Evolutionary conservation across 805 yeast genomes (phyloP), one percentile per base, ranked within the genome.

Genomic region (Cyberlindnera galapagoensis): DNA sequence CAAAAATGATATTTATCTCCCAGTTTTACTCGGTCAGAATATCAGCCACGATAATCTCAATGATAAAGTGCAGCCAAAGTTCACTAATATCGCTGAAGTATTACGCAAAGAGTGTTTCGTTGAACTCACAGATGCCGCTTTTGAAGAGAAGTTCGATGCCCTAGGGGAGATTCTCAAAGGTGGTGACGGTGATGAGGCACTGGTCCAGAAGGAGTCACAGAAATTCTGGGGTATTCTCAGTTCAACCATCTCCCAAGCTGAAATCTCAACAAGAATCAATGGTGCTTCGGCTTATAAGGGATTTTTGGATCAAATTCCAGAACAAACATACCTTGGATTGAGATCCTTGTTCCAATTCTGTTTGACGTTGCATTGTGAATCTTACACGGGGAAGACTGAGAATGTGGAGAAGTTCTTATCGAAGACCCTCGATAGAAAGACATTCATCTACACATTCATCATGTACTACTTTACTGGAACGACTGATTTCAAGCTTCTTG

Each of bases 1-100:
- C 0, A 69, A 80, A 21, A 81, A 78, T 55, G 84, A 85, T 46
- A 64, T 74, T 38, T 84, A 84, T 46, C 57, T 85, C 28, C 95
- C 95, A 0, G 59, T 80, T 1, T 49, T 39, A 72, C 28, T 33
- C 21, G 13, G 14, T 6, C 23, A 20, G 16, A 21, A 23, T 7
- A 30, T 23, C 24, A 12, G 10, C 8, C n/a, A 5, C 10, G 26
- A 20, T 9, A 9, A n/a, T n/a, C n/a, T n/a, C n/a, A n/a, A n/a
- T n/a, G n/a, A n/a, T n/a, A n/a, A n/a, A n/a, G n/a, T n/a, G n/a
- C n/a, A n/a, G n/a, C n/a, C n/a, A n/a, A n/a, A n/a, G n/a, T n/a
- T n/a, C n/a, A n/a, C n/a, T n/a, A n/a, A n/a, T n/a, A n/a, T n/a
- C n/a, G n/a, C n/a, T n/a, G n/a, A n/a, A n/a, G n/a, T n/a, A n/a